A percentile compares a stretch with the other conserved stretches of the same genome.
Evolutionary conservation across 2,329 filamentous ascomycete genomes (phyloP).

Genomic region (Exserohilum turcica): DNA sequence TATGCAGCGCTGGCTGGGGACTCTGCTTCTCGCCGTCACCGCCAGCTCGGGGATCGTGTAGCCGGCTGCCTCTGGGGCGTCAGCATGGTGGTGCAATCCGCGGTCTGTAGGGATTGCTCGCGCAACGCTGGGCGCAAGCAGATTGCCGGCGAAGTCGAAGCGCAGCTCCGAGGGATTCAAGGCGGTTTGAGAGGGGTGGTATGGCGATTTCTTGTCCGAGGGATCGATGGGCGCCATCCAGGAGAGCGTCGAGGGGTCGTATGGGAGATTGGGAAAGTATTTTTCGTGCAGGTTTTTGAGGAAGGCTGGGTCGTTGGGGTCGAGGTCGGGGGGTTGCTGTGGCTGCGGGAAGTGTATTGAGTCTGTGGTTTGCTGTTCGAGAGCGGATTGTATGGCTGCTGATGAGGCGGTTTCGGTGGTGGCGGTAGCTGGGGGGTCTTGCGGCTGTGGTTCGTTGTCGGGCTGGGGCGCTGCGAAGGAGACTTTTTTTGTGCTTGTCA

Average conservation of each 20-base stretch:
- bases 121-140: slow-evolving; percentile 78
- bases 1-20: slow-evolving; percentile 85
- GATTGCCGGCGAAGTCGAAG: slow-evolving; percentile 82
- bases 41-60: slow-evolving; percentile 91
- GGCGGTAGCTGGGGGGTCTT: slow-evolving; percentile 1
- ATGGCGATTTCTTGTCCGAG: slow-evolving; percentile 70
- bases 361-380: slow-evolving; percentile 60
- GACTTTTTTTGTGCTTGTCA: slow-evolving; percentile 39
- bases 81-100: slow-evolving; percentile 90
- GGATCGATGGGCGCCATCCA: slow-evolving; percentile 81
- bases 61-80: slow-evolving; percentile 89
- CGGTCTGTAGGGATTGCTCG: slow-evolving; percentile 74
- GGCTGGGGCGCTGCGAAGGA: slow-evolving; percentile 36
- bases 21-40: slow-evolving; percentile 76
- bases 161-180: slow-evolving; percentile 79
- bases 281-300: slow-evolving; percentile 83
- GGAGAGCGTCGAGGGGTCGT: slow-evolving; percentile 82
- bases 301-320: slow-evolving; percentile 83
- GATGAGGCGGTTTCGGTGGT: background rate
- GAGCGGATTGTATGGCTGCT: background rate
- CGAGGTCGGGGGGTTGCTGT: slow-evolving; percentile 70
- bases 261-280: slow-evolving; percentile 87
- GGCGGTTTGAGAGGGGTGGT: slow-evolving; percentile 75
- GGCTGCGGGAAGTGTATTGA: slow-evolving; percentile 65
- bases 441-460: slow-evolving; percentile 7